Evolutionary conservation across 768 basidiomycete species (phyloP), one percentile per base, ranked within the genome.

Genomic region (Pleurotus eryngii): DNA sequence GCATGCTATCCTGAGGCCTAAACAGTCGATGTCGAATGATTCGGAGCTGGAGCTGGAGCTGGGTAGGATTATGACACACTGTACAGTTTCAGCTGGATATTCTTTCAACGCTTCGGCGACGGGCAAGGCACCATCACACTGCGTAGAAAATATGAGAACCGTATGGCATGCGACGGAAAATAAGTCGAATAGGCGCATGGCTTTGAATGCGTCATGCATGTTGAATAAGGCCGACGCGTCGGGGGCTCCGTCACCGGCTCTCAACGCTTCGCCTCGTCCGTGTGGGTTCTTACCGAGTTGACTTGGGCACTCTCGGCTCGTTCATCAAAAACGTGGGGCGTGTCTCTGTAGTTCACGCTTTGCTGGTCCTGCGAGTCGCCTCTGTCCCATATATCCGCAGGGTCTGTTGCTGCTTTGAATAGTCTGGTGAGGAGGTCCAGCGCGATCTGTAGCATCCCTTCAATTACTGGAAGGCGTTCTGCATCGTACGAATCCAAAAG

Each of bases 331-430:
- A 83, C 69, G 18, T 82, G 71, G 0, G 76, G 60, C 62, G 82
- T 83, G 67, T 76, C 74, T 7, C 83, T 73, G 61, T 79, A 84
- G 65, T 84, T 84, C 45, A 83, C 70, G 6, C 79, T 81, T 37
- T 82, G 74, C 65, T 80, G 78, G 17, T 66, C 60, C 4, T 80
- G 56, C 2, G 64, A 62, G 15, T 64, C 62, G 2, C 50, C 53
- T 20, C 64, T 64, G 14, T 65, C 58, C 65, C 66, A 68, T 7
- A 55, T 55, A 17, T 60, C 63, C 5, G 48, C 22, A 18, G 48
- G 46, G 22, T 47, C 55, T 37, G 20, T 47, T 24, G 48, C 30
- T 22, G 20, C 30, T 3, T 22, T 39, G 22, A 61, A 50, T 17
- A 57, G 46, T 38, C 58, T 51, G 27, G 62, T 56, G 38, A 27